Evolutionary conservation across 2,329 filamentous ascomycete genomes (phyloP), one percentile per base, ranked within the genome.

Genomic region (Apiospora kogelbergensis): DNA sequence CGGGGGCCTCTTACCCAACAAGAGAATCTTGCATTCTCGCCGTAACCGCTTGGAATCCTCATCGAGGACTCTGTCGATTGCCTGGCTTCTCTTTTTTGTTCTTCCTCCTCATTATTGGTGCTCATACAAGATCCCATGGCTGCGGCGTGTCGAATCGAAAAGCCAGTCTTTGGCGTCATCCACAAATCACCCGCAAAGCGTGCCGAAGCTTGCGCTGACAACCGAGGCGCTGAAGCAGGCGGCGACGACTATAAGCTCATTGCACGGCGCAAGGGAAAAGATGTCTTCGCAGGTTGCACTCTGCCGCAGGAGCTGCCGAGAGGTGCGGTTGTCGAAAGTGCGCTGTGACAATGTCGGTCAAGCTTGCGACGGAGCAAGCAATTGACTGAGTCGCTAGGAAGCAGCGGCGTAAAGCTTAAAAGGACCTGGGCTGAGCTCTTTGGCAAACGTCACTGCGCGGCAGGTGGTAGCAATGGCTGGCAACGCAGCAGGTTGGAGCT

Each of bases 11-110:
- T 73, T 89, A 98, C 96, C 96, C 76, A 99, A 86, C 68, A 99
- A 85, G 71, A 99, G 84, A 75, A 99, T 98, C 84, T 99, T 99
- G 93, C 96, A 98, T 92, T 99, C 96, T 85, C 94, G 89, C 80
- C 95, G 91, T 85, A 98, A 85, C 80, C 93, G 89, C 81, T 93
- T 94, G 67, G 94, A 97, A 81, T 99, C 96, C 80, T 98, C 95
- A 80, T 98, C 95, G 71, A 99, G 86, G 76, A 89, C 91, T 82
- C 92, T 93, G 83, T 99, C 96, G 79, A 99, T 99, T 81, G 92
- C 92, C 83, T 98, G 94, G 82, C 94, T 98, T 82, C 93, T 90
- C 87, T 98, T 97, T 88, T 97, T 86, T 94, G 91, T 79, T 97
- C 94, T 80, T 87, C 89, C 84, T 97, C 94, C 80, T 94, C 94